These are phyloP conservation scores for Solanum acaule DNA, from an alignment of 257 asterid genomes.

Conservation along the genomic window DNA sequence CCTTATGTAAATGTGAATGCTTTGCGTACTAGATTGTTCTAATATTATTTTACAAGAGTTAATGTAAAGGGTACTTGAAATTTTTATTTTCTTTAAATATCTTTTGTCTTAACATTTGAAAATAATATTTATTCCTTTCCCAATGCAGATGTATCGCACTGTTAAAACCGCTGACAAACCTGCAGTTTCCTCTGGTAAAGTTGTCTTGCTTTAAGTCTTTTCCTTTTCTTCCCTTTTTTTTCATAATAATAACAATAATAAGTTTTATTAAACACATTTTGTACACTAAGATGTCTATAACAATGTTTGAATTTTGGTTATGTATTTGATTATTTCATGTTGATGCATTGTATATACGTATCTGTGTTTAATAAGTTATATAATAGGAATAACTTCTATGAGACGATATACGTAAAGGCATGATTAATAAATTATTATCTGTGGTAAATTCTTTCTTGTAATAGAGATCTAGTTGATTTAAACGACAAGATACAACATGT, in stretches of 20 bases:
- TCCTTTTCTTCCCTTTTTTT: not conserved
- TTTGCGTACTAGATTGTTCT: not conserved
- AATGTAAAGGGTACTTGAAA: not conserved
- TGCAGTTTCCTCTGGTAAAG: constrained; percentile 92
- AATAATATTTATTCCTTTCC: not conserved
- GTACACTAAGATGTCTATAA: not conserved
- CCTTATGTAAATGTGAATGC: not conserved
- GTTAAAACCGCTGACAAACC: constrained; percentile 94
- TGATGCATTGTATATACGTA: not conserved
- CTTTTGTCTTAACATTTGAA: not conserved
- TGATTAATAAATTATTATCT: not conserved
- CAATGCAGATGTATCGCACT: constrained; percentile 93
- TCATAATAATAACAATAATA: not conserved
- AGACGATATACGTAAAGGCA: not conserved
- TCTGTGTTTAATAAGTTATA: not conserved
- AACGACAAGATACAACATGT: not conserved
- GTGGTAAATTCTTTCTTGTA: not conserved
- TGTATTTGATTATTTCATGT: not conserved
- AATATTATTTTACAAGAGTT: not conserved
- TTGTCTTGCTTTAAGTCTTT: constrained; percentile 12
- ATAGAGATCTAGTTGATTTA: not conserved
- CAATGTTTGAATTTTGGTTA: too few relatives aligned
- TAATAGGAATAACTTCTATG: not conserved
- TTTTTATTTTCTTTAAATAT: not conserved
- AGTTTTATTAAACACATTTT: not conserved